Conservation (phyloP, 2,329 filamentous ascomycete genomes). For the Zalaria sp. region DNA sequence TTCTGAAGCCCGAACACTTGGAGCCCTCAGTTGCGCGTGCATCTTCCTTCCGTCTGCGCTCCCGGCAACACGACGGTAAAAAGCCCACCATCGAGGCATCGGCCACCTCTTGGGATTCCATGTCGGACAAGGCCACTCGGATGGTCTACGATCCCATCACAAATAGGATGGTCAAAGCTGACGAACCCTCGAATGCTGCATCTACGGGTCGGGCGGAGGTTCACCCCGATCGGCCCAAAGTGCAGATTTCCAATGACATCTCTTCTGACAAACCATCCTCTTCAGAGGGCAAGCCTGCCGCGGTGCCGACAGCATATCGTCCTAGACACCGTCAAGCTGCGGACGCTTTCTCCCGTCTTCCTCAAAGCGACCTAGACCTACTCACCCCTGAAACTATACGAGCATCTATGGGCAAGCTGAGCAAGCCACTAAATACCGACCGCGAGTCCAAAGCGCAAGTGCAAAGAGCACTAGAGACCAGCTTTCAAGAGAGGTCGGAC, state of each 20-base stretch:
- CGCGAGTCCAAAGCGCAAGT: conserved; percentile 5
- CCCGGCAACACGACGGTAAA: conserved; percentile 4
- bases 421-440: conserved; percentile 6
- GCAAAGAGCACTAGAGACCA: too few species aligned
- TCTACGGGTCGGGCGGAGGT: conserved; percentile 4
- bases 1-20: neutral
- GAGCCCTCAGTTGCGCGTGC: neutral
- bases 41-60: conserved; percentile 4
- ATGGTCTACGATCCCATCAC: conserved; percentile 23
- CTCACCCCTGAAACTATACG: conserved; percentile 27
- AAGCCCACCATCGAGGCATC: conserved; percentile 4
- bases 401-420: conserved; percentile 25
- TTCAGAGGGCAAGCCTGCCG: too few species aligned
- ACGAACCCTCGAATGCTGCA: neutral
- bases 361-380: conserved; percentile 25
- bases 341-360: conserved; percentile 17
- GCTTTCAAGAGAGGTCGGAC: too few species aligned
- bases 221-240: too few species aligned
- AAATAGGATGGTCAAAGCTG: conserved; percentile 19
- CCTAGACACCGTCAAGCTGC: neutral
- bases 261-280: too few species aligned
- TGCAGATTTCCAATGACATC: too few species aligned
- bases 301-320: too few species aligned
- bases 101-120: conserved; percentile 17
- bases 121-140: conserved; percentile 12